phyloP scores from a whole-genome alignment of 1,139 yeast species.

The Yamadazyma triangularis region DNA sequence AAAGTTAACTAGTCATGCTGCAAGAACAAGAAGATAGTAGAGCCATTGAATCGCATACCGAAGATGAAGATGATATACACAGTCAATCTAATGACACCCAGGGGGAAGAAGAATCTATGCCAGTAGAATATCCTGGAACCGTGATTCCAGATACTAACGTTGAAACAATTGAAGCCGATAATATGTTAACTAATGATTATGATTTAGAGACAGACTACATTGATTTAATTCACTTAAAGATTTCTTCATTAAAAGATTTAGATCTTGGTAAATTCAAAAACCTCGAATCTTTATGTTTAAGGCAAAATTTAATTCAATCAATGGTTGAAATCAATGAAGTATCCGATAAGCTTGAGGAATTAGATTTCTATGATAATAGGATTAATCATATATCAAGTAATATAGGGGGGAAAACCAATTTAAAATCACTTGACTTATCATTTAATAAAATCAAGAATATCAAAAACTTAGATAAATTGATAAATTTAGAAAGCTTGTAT shows the following conservation, averaged over 20 bases:
- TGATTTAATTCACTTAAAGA: constrained; percentile 77
- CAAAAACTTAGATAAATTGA: constrained; percentile 67
- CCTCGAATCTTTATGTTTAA: constrained; percentile 61
- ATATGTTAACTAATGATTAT: constrained; percentile 59
- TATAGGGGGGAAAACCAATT: constrained; percentile 53
- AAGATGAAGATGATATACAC: constrained; percentile 21
- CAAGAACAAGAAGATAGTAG: constrained; percentile 5
- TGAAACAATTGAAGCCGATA: constrained; percentile 43
- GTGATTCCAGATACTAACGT: constrained; percentile 53
- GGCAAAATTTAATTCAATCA: constrained; percentile 80
- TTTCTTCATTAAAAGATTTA: constrained; percentile 62
- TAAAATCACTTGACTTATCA: constrained; percentile 72
- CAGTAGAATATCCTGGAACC: constrained; percentile 42
- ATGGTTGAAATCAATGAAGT: constrained; percentile 66
- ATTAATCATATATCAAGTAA: constrained; percentile 78
- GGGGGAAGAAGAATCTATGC: constrained; percentile 32
- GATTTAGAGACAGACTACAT: constrained; percentile 62
- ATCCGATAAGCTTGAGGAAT: constrained; percentile 56
- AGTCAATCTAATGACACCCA: too few species aligned
- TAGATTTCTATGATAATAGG: constrained; percentile 90
- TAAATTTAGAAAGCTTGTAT: constrained; percentile 62
- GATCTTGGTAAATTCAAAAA: constrained; percentile 54
- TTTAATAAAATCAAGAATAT: constrained; percentile 88
- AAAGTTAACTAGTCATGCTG: too few species aligned
- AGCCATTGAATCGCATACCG: constrained; percentile 12